Conservation (phyloP, 1,284 basidiomycete genomes). For the Austropuccinia psidii region DNA sequence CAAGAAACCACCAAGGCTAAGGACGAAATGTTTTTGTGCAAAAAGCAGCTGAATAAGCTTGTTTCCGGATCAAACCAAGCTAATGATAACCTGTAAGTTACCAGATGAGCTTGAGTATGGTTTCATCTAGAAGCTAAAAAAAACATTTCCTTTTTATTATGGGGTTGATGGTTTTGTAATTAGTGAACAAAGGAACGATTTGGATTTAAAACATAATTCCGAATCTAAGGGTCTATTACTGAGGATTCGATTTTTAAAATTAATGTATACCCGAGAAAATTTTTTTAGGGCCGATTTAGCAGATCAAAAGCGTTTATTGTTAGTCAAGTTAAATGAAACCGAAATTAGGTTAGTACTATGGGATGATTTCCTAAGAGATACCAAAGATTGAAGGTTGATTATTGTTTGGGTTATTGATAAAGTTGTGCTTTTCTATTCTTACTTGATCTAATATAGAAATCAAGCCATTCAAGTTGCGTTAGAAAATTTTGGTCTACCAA, state of each 20-base stretch:
- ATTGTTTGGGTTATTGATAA: background rate
- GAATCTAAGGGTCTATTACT: conserved; percentile 80
- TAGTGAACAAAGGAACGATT: background rate
- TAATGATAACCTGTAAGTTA: conserved; percentile 44
- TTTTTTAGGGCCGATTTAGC: conserved; percentile 67
- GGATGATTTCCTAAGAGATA: background rate
- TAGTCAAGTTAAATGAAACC: conserved; percentile 9
- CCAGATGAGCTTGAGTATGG: conserved; percentile 58
- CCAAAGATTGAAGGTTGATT: background rate
- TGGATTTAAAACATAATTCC: conserved; percentile 58
- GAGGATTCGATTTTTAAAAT: conserved; percentile 85
- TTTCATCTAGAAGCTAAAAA: too few relatives aligned
- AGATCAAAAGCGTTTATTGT: conserved; percentile 64
- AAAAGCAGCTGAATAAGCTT: conserved; percentile 24
- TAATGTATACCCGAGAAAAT: conserved; percentile 77
- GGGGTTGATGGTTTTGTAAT: too few relatives aligned
- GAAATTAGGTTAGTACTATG: conserved; percentile 14
- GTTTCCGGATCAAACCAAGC: background rate
- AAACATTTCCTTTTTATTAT: too few relatives aligned
- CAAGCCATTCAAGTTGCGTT: conserved; percentile 29
- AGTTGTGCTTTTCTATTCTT: background rate
- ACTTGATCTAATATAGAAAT: conserved; percentile 8
- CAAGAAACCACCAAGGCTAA: conserved; percentile 15
- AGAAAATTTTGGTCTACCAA: conserved; percentile 24
- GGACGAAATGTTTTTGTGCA: conserved; percentile 18